Base-by-base conservation (phyloP, 2,329 filamentous ascomycete genomes). In the Fusarium brachygibbosum region DNA sequence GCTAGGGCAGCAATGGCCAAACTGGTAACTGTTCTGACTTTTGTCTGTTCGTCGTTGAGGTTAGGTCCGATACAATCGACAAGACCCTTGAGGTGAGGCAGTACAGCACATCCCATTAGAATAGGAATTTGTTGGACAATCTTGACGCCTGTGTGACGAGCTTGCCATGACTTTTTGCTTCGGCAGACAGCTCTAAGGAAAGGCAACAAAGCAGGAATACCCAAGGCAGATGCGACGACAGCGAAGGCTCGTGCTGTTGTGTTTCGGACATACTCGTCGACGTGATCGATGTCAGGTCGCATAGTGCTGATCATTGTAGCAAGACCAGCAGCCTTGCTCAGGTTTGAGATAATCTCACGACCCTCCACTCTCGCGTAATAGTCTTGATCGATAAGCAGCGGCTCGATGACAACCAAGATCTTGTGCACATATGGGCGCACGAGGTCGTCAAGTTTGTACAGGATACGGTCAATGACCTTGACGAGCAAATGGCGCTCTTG, bases 231-330 rank as follows among this genome's bases (percentile, higher is more conserved):
- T 4, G 96, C 96, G 37, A 99, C 96, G 9, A 99, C 96, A 28
- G 96, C 96, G 77, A 99, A 99, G 2, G 96, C 96, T 83, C 96
- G 88, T 56, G 96, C 96, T 3, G 96, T 99, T 2, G 96, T 99
- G 81, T 99, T 99, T 77, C 96, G 90, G 14, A 99, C 97, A 78
- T 99, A 99, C 79, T 99, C 96, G 75, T 99, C 96, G 28, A 97
- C 93, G 75, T 99, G 96, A 75, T 99, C 96, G 71, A 99, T 97
- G 87, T 99, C 96, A 1, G 96, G 97, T 76, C 96, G 88, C 96
- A 99, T 99, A 11, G 94, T 97, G 82, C 94, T 97, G 79, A 99
- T 99, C 96, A 99, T 99, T 73, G 97, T 96, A 19, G 96, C 96
- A 56, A 99, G 87, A 77, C 96, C 97, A 66, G 97, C 96, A 25